phyloP scores from a whole-genome alignment of 129 eudicot genomes.

The Tagetes erecta region DNA sequence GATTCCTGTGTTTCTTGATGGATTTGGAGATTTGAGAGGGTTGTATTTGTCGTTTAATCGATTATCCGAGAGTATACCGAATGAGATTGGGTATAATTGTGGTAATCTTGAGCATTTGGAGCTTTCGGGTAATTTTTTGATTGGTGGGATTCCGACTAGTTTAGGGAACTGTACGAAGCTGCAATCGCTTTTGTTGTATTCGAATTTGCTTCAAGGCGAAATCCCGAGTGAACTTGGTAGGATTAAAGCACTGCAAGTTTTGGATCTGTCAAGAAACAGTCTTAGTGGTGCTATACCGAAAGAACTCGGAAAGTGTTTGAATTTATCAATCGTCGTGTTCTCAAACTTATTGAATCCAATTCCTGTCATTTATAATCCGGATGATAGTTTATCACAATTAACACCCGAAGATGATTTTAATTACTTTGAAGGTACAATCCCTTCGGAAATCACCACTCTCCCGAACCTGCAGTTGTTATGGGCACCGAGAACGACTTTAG shows the following conservation, averaged over 20 bases:
- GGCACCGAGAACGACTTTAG: slow-evolving; percentile 80
- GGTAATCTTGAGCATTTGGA: slow-evolving; percentile 74
- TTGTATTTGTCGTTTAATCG: slow-evolving; percentile 75
- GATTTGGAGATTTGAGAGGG: slow-evolving; percentile 66
- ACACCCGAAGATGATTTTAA: slow-evolving; percentile 58
- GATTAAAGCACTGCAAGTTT: slow-evolving; percentile 53
- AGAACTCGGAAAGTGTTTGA: slow-evolving; percentile 66
- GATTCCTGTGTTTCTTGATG: slow-evolving; percentile 56
- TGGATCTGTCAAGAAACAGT: slow-evolving; percentile 84
- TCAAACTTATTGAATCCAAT: slow-evolving; percentile 75
- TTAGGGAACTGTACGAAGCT: slow-evolving; percentile 67
- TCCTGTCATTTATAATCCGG: slow-evolving; percentile 29
- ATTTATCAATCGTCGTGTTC: slow-evolving; percentile 64
- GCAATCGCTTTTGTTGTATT: slow-evolving; percentile 58
- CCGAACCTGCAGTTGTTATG: slow-evolving; percentile 70
- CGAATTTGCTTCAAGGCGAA: slow-evolving; percentile 71
- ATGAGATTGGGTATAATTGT: slow-evolving; percentile 65
- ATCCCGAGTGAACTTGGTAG: slow-evolving; percentile 70
- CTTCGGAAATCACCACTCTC: slow-evolving; percentile 49
- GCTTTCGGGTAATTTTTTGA: slow-evolving; percentile 65
- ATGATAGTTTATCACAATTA: slow-evolving; percentile 28
- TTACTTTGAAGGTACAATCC: slow-evolving; percentile 61
- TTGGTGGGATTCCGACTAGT: slow-evolving; percentile 60
- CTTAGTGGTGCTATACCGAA: slow-evolving; percentile 66
- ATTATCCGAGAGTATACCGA: slow-evolving; percentile 59